Evolutionary conservation across 2,329 filamentous ascomycete species (phyloP), one percentile per base, ranked within the genome.

Genomic region (Penicillium hesseltinei): DNA sequence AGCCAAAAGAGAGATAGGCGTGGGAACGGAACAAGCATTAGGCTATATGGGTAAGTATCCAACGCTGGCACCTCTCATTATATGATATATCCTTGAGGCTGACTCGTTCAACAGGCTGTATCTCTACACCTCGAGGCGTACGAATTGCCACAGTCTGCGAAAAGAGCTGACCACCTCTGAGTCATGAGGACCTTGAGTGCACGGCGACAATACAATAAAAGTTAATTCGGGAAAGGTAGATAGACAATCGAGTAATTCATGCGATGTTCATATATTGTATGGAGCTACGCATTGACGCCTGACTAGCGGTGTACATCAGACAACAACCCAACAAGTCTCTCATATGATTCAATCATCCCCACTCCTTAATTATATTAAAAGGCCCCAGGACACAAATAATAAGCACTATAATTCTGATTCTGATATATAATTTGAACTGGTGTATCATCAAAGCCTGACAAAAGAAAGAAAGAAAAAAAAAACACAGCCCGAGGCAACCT

Each of bases 401-500:
- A 47, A 56, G 33, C 49, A 56, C 39, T 56, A 56, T 54, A 11
- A 54, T 54, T 54, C 45, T 54, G 45, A 42, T 52, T 56, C 54
- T 56, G 56, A 56, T 58, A 58, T 58, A 58, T 58, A 58, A 56
- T 58, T 58, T 58, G 42, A 51, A 46, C 46, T 51, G 56, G 56
- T 58, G 52, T 58, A 58, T 58, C 56, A 56, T 58, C 52, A 50
- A 58, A 53, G 33, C 45, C 45, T 29, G 42, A 44, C 49, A 55
- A 50, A 38, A 35, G 43, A 46, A 51, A 47, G 40, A 57, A 11
- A 33, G 10, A 33, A 33, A 33, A 3, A 29, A 10, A 48, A 42
- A 58, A 58, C 25, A 54, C 33, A 39, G 21, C 33, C 31, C 3
- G 9, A 47, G 44, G 44, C 29, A 53, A 25, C 51, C 23, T 23